Evolutionary conservation across 2,329 filamentous ascomycete genomes (phyloP).

Genomic region (Ceratocystis cacaofunesta): DNA sequence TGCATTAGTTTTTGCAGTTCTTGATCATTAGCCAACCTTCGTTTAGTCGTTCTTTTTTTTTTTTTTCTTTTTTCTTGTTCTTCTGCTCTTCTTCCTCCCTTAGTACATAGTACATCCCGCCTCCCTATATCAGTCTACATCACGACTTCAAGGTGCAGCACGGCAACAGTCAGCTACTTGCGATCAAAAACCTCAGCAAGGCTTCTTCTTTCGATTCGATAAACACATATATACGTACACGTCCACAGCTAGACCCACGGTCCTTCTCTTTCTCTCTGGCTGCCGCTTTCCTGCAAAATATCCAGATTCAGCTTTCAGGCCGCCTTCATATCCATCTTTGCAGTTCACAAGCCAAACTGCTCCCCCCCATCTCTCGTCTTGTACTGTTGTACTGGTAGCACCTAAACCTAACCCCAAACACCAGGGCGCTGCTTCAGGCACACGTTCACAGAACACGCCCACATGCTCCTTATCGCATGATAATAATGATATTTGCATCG

Average conservation of each 20-base stretch:
- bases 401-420: background rate
- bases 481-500: constrained; percentile 2
- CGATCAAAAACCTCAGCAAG: background rate
- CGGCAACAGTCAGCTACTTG: background rate
- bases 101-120: no score
- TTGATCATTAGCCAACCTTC: background rate
- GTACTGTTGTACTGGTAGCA: background rate
- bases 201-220: background rate
- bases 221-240: no score
- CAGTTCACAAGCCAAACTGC: background rate
- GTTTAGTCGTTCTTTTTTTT: background rate
- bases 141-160: background rate
- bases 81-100: background rate
- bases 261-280: background rate
- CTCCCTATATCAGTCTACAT: background rate
- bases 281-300: background rate
- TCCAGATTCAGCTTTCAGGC: background rate
- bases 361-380: no score
- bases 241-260: background rate
- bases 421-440: background rate
- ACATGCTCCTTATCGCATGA: constrained; percentile 4
- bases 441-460: no score
- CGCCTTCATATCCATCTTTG: background rate
- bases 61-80: background rate
- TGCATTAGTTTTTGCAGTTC: background rate